Evolutionary conservation across 2,329 filamentous ascomycete genomes (phyloP).

Genomic region (Monilinia vaccinii-corymbosi): DNA sequence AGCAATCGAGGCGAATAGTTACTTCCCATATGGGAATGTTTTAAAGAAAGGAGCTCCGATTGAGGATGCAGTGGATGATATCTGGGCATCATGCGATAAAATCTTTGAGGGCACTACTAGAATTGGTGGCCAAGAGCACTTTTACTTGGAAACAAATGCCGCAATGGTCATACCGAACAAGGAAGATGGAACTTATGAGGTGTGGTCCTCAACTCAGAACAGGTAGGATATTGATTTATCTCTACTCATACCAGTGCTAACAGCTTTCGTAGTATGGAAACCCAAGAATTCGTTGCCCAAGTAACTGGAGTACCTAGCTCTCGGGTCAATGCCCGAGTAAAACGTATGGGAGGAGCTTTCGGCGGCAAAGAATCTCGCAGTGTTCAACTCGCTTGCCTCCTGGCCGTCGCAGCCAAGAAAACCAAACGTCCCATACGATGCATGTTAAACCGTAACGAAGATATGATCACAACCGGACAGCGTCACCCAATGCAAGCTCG

Average conservation of each 20-base stretch:
- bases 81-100: constrained; percentile 21
- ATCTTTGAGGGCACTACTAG: constrained; percentile 64
- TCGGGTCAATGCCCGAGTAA: constrained; percentile 84
- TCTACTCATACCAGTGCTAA: background rate
- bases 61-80: constrained; percentile 38
- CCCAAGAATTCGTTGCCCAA: constrained; percentile 78
- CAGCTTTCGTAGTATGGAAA: constrained; percentile 49
- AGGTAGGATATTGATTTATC: constrained; percentile 34
- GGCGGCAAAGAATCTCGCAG: constrained; percentile 89
- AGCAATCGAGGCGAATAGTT: constrained; percentile 80
- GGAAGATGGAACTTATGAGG: constrained; percentile 88
- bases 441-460: constrained; percentile 93
- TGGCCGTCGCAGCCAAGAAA: constrained; percentile 80
- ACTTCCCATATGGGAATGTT: constrained; percentile 68
- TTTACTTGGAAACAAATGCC: constrained; percentile 89
- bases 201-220: constrained; percentile 89
- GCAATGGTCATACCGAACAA: constrained; percentile 75
- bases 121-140: constrained; percentile 95
- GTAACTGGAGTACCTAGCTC: constrained; percentile 77
- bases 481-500: constrained; percentile 79
- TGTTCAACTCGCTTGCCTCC: constrained; percentile 71
- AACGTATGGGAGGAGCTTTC: constrained; percentile 85
- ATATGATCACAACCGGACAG: constrained; percentile 84
- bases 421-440: constrained; percentile 71
- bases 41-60: constrained; percentile 77